These are phyloP conservation scores for Houttuynia cordata DNA, from an alignment of 164 flowering plant genomes.

Conservation along the genomic window DNA sequence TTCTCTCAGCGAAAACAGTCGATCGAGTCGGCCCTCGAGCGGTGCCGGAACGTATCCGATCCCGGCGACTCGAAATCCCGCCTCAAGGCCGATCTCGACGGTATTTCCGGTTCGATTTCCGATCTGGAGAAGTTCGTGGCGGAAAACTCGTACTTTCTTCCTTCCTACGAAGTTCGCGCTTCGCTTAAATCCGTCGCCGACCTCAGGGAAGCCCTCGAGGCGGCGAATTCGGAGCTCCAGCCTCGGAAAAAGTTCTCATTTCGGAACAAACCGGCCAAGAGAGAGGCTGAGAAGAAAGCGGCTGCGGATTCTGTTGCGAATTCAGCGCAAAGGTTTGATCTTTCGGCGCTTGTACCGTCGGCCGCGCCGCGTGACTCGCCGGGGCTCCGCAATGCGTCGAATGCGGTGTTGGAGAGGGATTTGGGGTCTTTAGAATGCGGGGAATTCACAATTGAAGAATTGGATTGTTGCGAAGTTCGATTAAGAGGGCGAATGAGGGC, in stretches of 20 bases:
- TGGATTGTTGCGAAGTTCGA: constrained; percentile 57
- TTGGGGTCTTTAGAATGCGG: constrained; percentile 36
- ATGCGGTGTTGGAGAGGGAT: constrained; percentile 32
- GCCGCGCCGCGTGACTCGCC: too few relatives aligned
- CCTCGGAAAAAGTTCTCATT: constrained; percentile 84
- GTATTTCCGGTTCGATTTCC: constrained; percentile 32
- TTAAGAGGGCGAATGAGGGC: constrained; percentile 52
- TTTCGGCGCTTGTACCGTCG: too few relatives aligned
- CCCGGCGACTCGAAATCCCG: constrained; percentile 13
- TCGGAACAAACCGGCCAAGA: constrained; percentile 33
- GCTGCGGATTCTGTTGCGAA: not conserved
- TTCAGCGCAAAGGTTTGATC: constrained; percentile 5
- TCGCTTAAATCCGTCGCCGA: constrained; percentile 54
- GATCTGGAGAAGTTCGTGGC: constrained; percentile 73
- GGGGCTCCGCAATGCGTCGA: constrained; percentile 40
- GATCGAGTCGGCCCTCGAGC: too few relatives aligned
- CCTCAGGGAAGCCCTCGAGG: constrained; percentile 43
- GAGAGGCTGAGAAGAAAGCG: constrained; percentile 9
- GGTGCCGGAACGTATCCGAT: constrained; percentile 12
- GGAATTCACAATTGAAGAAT: constrained; percentile 62
- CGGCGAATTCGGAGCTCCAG: constrained; percentile 24
- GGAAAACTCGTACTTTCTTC: constrained; percentile 68
- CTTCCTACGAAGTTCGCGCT: constrained; percentile 77
- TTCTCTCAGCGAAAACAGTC: too few relatives aligned
- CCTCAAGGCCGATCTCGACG: constrained; percentile 30